Conservation (phyloP, 352 stramenopile species). For the Elongisporangium prolatum region DNA sequence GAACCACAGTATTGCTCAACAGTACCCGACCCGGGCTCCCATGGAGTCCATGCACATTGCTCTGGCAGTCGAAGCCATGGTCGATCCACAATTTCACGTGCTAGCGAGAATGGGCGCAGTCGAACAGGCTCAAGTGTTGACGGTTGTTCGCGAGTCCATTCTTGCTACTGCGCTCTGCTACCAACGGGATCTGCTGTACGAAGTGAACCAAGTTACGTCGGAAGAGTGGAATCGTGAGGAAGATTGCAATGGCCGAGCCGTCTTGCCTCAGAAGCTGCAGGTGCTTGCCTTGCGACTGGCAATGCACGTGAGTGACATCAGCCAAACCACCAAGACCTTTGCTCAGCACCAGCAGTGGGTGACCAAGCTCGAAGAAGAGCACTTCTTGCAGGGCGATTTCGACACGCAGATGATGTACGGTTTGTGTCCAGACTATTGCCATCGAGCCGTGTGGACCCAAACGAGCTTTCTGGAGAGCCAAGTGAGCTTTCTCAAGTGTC, state of each 20-base stretch:
- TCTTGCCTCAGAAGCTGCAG: slow-evolving; percentile 46
- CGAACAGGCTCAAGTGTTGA: slow-evolving; percentile 50
- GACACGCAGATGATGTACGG: slow-evolving; percentile 33
- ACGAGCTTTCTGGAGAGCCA: slow-evolving; percentile 48
- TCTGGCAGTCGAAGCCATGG: slow-evolving; percentile 49
- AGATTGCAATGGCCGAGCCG: slow-evolving; percentile 7
- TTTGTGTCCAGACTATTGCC: slow-evolving; percentile 49
- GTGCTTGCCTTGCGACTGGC: slow-evolving; percentile 47
- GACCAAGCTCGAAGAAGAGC: slow-evolving; percentile 60
- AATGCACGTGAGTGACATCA: slow-evolving; percentile 83
- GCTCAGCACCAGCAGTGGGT: slow-evolving; percentile 74
- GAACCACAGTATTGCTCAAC: slow-evolving; percentile 55
- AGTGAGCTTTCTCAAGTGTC: slow-evolving; percentile 52
- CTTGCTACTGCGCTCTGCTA: slow-evolving; percentile 73
- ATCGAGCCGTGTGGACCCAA: slow-evolving; percentile 43
- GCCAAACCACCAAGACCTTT: slow-evolving; percentile 83
- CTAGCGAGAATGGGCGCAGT: slow-evolving; percentile 41
- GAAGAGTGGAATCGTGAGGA: slow-evolving; percentile 41
- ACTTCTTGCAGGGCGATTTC: slow-evolving; percentile 64
- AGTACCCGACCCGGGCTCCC: slow-evolving; percentile 50
- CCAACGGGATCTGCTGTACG: slow-evolving; percentile 65
- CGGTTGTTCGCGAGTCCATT: slow-evolving; percentile 62
- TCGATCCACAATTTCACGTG: slow-evolving; percentile 41
- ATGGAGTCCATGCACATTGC: slow-evolving; percentile 80
- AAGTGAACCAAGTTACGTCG: slow-evolving; percentile 30